Percentiles rank a stretch among this genome's conserved stretches.
Evolutionary conservation across 1,284 basidiomycete species (phyloP).

Genomic region (Apiotrichum gamsii): DNA sequence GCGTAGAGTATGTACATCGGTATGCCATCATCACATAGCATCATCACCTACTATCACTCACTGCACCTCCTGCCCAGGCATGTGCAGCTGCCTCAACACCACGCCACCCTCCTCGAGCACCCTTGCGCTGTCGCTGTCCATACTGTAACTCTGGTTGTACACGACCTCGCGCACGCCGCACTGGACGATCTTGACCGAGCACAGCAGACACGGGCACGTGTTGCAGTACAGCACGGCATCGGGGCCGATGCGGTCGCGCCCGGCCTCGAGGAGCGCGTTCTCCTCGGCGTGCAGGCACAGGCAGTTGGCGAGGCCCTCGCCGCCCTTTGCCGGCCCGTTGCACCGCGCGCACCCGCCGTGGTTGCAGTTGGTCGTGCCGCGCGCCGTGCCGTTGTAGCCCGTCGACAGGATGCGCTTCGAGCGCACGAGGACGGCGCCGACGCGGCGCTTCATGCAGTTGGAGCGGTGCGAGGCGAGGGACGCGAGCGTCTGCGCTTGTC

Average conservation of each 20-base stretch:
- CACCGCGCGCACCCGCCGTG: constrained; percentile 77
- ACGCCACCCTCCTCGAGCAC: constrained; percentile 75
- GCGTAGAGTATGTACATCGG: not conserved
- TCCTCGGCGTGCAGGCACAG: constrained; percentile 97
- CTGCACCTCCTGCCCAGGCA: constrained; percentile 22
- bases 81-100: constrained; percentile 57
- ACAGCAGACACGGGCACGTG: constrained; percentile 84
- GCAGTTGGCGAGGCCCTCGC: constrained; percentile 68
- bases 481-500: constrained; percentile 69
- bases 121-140: constrained; percentile 77
- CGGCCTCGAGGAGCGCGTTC: constrained; percentile 91
- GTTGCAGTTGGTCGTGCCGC: constrained; percentile 80
- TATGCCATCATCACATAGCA: too few species aligned
- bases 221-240: constrained; percentile 86
- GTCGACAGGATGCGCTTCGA: constrained; percentile 81
- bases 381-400: constrained; percentile 96
- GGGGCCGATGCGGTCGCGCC: constrained; percentile 71
- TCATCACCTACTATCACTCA: too few species aligned
- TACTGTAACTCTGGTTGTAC: constrained; percentile 91
- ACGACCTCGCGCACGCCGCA: constrained; percentile 88
- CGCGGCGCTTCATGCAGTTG: constrained; percentile 98
- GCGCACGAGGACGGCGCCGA: constrained; percentile 84
- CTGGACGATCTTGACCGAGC: constrained; percentile 91
- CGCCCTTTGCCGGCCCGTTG: constrained; percentile 56
- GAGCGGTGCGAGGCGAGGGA: constrained; percentile 76